Conservation (phyloP, 257 asterid species). For the Lantana camara region DNA sequence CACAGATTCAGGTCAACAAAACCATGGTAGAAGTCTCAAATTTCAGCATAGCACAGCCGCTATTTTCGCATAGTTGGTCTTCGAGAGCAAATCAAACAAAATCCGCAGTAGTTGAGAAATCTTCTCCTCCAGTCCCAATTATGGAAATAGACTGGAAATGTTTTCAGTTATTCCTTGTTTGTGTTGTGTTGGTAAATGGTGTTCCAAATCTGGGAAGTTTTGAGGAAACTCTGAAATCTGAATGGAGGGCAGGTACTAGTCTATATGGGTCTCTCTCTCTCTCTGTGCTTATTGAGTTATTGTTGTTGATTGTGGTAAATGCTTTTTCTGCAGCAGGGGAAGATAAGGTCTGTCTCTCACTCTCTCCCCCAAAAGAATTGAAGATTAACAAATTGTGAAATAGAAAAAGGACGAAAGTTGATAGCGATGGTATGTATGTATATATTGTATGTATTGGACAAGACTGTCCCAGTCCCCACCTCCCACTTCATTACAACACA, state of each 20-base stretch:
- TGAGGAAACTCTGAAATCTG: slow-evolving; percentile 36
- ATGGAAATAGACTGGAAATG: neutral
- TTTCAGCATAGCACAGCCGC: no score
- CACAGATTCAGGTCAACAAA: no score
- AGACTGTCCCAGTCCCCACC: slow-evolving; percentile 32
- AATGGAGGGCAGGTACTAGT: slow-evolving; percentile 18
- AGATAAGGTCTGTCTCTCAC: slow-evolving; percentile 28
- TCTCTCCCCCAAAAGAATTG: slow-evolving; percentile 23
- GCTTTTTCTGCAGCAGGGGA: slow-evolving; percentile 23
- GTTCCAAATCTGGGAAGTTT: slow-evolving; percentile 38
- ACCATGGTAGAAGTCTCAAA: no score
- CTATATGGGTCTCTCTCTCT: neutral
- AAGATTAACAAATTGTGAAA: slow-evolving; percentile 11
- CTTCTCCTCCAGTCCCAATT: neutral
- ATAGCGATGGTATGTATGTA: neutral
- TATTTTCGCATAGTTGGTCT: no score
- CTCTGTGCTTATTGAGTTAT: slow-evolving; percentile 9
- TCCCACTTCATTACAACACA: slow-evolving; percentile 32
- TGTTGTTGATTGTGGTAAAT: slow-evolving; percentile 31
- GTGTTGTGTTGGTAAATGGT: neutral
- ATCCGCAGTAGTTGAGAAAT: no score
- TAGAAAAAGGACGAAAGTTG: slow-evolving; percentile 22
- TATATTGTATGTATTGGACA: neutral
- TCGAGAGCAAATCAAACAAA: no score
- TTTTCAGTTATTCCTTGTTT: neutral